Evolutionary conservation across 164 flowering plant genomes (phyloP).

Genomic region (Nymphaea thermarum): DNA sequence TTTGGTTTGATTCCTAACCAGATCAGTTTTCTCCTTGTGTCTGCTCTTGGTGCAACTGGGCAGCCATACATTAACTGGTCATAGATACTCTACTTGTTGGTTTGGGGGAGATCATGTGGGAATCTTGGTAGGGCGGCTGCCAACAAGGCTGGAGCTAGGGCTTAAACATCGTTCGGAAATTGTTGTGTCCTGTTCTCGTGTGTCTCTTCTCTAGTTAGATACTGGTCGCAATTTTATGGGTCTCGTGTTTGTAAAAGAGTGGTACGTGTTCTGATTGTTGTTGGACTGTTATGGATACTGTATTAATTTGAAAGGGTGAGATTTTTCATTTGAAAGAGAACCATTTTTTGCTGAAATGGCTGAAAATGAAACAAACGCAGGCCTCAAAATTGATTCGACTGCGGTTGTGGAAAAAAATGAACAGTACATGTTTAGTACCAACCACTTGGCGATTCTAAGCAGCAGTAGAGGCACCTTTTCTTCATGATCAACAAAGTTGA

Average conservation of each 20-base stretch:
- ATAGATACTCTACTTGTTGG: neutral
- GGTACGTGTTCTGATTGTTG: neutral
- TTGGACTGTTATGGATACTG: neutral
- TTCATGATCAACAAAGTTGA: too few species aligned
- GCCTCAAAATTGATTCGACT: too few species aligned
- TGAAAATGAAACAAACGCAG: too few species aligned
- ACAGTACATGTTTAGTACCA: too few species aligned
- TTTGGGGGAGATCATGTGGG: neutral
- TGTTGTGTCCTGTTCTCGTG: neutral
- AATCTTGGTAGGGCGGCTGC: neutral
- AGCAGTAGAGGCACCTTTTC: too few species aligned
- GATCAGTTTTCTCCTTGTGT: slow-evolving; percentile 14
- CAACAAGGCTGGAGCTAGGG: neutral
- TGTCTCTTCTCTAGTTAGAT: neutral
- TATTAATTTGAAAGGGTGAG: neutral
- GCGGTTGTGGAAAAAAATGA: too few species aligned
- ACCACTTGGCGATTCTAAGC: too few species aligned
- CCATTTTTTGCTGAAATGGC: too few species aligned
- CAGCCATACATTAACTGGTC: neutral
- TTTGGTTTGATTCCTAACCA: slow-evolving; percentile 45
- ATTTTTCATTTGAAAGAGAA: too few species aligned
- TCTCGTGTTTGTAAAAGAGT: neutral
- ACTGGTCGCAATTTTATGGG: too few species aligned
- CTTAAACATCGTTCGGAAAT: neutral
- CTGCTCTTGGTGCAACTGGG: neutral